A percentile compares a stretch with the other conserved stretches of the same genome.
These are phyloP conservation scores for Ramularia endophylla DNA, from an alignment of 2,329 filamentous ascomycete genomes.

Conservation along the genomic window DNA sequence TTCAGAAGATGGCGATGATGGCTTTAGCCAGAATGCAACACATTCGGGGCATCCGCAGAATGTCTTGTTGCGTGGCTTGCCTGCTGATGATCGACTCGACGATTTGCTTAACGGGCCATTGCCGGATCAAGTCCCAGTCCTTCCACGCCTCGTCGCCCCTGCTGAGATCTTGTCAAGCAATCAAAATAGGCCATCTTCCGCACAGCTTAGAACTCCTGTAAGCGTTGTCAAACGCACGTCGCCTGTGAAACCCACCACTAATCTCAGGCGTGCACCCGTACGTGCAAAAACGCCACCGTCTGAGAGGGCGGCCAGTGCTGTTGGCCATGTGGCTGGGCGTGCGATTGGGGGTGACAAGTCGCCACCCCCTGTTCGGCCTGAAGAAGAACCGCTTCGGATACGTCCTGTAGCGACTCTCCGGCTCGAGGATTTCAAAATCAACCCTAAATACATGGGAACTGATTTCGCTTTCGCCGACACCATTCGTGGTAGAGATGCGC, in stretches of 20 bases:
- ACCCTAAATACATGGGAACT: slow-evolving; percentile 65
- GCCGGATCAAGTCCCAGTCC: slow-evolving; percentile 10
- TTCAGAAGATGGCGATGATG: slow-evolving; percentile 27
- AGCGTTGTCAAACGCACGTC: neutral
- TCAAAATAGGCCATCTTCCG: neutral
- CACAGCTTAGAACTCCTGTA: slow-evolving; percentile 6
- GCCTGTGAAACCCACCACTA: neutral
- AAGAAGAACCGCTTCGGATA: slow-evolving; percentile 49
- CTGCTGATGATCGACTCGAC: slow-evolving; percentile 16
- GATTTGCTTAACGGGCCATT: slow-evolving; percentile 18
- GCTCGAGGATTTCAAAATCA: slow-evolving; percentile 74
- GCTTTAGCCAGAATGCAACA: slow-evolving; percentile 13
- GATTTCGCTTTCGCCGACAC: slow-evolving; percentile 70
- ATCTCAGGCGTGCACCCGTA: neutral
- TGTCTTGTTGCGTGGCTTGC: neutral
- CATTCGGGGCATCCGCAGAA: neutral
- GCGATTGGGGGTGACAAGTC: slow-evolving; percentile 12
- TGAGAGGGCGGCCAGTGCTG: neutral
- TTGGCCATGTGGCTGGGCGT: neutral
- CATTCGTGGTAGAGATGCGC: slow-evolving; percentile 62
- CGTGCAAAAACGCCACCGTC: neutral
- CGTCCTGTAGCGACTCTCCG: slow-evolving; percentile 53
- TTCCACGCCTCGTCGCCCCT: neutral
- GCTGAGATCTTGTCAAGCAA: neutral
- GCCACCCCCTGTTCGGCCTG: slow-evolving; percentile 21